phyloP scores from a whole-genome alignment of 371 early-diverging fungal species.

The Dichotomocladium elegans region DNA sequence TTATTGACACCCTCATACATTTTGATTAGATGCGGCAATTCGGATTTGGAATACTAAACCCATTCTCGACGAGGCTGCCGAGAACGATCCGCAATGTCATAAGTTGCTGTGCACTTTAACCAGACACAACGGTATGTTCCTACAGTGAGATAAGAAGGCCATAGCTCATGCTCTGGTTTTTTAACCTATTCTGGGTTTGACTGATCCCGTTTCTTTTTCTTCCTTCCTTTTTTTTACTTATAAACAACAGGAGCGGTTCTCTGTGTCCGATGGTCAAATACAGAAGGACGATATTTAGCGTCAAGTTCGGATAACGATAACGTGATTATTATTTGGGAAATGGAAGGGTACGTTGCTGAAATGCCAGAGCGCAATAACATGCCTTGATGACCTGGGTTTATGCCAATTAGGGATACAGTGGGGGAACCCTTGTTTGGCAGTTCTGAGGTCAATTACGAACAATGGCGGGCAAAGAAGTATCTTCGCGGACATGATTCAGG shows the following conservation, averaged over 20 bases:
- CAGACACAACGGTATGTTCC: slow-evolving; percentile 79
- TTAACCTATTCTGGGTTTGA: not conserved
- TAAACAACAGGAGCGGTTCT: slow-evolving; percentile 74
- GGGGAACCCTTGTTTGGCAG: slow-evolving; percentile 54
- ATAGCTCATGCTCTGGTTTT: too few species aligned
- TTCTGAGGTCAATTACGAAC: slow-evolving; percentile 62
- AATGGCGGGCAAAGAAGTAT: slow-evolving; percentile 75
- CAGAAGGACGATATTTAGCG: slow-evolving; percentile 76
- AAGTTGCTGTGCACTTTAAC: slow-evolving; percentile 78
- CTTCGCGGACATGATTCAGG: slow-evolving; percentile 93
- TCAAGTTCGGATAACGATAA: slow-evolving; percentile 85
- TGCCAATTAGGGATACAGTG: slow-evolving; percentile 27
- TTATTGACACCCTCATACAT: too few species aligned
- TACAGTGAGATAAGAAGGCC: too few species aligned
- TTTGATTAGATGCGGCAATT: slow-evolving; percentile 67
- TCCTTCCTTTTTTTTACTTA: not conserved
- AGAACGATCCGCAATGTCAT: slow-evolving; percentile 50
- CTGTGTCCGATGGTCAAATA: slow-evolving; percentile 85
- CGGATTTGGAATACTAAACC: slow-evolving; percentile 80
- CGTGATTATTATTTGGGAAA: slow-evolving; percentile 90
- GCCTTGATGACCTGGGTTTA: too few species aligned
- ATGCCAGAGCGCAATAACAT: too few species aligned
- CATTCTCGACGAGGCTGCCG: slow-evolving; percentile 53
- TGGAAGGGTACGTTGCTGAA: slow-evolving; percentile 50
- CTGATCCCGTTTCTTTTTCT: not conserved